Percentiles rank a stretch among this genome's conserved stretches.
Evolutionary conservation across 768 basidiomycete genomes (phyloP).

Genomic region (Hirschioporus abietinus): DNA sequence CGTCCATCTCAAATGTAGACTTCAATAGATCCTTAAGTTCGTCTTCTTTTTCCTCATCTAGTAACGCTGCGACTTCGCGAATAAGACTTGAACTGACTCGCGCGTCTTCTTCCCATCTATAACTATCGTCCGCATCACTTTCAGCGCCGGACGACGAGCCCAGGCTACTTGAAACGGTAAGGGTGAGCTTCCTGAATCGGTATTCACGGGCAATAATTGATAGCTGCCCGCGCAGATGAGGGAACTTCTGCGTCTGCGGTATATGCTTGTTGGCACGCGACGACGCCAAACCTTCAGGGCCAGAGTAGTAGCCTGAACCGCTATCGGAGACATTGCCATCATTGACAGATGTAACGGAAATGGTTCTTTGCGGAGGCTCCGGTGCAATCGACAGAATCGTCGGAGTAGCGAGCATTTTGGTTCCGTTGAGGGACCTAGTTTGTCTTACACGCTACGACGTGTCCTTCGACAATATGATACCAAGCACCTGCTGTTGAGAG

Average conservation of each 20-base stretch:
- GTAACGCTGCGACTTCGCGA: conserved; percentile 62
- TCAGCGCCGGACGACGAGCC: conserved; percentile 35
- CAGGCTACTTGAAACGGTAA: background rate
- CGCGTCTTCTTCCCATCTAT: conserved; percentile 37
- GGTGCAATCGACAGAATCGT: background rate
- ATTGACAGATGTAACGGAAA: background rate
- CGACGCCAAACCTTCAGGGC: background rate
- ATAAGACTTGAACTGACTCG: conserved; percentile 59
- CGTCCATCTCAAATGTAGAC: conserved; percentile 62
- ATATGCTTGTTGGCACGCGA: background rate
- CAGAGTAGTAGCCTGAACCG: background rate
- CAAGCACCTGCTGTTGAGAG: background rate
- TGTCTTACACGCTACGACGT: background rate
- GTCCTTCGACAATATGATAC: background rate
- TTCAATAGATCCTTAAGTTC: conserved; percentile 73
- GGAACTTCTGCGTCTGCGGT: conserved; percentile 40
- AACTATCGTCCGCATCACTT: conserved; percentile 39
- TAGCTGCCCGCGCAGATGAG: conserved; percentile 81
- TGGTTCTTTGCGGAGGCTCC: background rate
- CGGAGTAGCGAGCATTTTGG: background rate
- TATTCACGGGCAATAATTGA: conserved; percentile 67
- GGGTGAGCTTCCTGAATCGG: conserved; percentile 43
- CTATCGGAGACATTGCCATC: background rate
- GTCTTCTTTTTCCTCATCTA: conserved; percentile 84
- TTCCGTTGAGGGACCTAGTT: background rate